phyloP scores from a whole-genome alignment of 768 basidiomycete genomes.

The Scleroderma citrinum region DNA sequence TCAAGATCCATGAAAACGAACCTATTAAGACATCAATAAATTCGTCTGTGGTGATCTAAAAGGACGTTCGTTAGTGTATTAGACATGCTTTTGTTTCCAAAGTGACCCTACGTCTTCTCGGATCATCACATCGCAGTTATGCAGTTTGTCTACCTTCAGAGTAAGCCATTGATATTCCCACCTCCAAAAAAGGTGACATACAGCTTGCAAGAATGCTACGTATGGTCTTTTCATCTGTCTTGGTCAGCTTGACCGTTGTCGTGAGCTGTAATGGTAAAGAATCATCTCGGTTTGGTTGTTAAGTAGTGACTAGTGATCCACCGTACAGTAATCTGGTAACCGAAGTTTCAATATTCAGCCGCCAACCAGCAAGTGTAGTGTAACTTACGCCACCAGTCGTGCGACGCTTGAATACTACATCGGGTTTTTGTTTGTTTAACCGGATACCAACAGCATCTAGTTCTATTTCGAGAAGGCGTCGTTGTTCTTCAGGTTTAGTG shows the following conservation, averaged over 20 bases:
- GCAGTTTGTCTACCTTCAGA: conserved; percentile 61
- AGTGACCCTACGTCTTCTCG: conserved; percentile 76
- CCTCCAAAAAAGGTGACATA: conserved; percentile 25
- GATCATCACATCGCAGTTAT: conserved; percentile 97
- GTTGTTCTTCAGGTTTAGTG: conserved; percentile 90
- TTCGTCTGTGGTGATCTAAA: conserved; percentile 88
- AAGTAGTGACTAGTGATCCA: not conserved
- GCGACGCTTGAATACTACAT: conserved; percentile 92
- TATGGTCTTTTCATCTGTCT: conserved; percentile 93
- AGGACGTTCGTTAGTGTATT: conserved; percentile 4
- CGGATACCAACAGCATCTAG: conserved; percentile 96
- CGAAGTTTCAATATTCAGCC: not conserved
- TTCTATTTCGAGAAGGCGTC: conserved; percentile 82
- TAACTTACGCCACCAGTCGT: conserved; percentile 81
- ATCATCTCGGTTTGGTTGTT: not conserved
- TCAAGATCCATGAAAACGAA: conserved; percentile 18
- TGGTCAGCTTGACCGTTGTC: conserved; percentile 88
- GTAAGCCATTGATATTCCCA: conserved; percentile 3
- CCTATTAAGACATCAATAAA: conserved; percentile 99
- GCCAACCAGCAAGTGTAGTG: not conserved
- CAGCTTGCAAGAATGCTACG: conserved; percentile 88
- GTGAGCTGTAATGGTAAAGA: conserved; percentile 51
- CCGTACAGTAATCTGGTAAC: conserved; percentile 59
- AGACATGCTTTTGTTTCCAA: not conserved
- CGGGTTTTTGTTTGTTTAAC: conserved; percentile 84